phyloP scores from a whole-genome alignment of 331 rosid species.

The Erythrophleum ivorense region DNA sequence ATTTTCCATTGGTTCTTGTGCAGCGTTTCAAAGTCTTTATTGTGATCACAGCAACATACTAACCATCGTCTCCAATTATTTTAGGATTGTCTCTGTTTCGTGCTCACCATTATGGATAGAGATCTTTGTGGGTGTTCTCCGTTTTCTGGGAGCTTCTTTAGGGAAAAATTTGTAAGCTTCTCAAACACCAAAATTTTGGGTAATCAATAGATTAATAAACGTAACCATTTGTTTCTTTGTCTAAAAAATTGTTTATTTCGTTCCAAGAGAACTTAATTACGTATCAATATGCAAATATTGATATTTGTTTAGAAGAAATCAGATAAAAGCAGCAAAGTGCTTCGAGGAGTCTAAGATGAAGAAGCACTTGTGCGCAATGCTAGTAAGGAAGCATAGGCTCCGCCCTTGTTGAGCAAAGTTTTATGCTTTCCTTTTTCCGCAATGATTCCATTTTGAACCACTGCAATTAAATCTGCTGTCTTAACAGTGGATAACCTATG shows the following conservation, averaged over 20 bases:
- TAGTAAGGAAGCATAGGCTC: conserved; percentile 54
- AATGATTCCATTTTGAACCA: conserved; percentile 56
- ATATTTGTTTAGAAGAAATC: not conserved
- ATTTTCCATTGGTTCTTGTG: not conserved
- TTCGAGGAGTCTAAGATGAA: conserved; percentile 36
- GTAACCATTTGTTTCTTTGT: no score
- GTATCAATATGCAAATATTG: not conserved
- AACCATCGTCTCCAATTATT: not conserved
- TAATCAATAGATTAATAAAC: no score
- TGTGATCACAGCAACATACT: not conserved
- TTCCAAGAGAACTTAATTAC: not conserved
- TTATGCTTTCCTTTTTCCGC: conserved; percentile 61
- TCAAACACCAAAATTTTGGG: no score
- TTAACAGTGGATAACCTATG: conserved; percentile 58
- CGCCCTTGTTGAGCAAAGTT: conserved; percentile 47
- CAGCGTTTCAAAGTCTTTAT: not conserved
- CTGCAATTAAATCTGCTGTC: conserved; percentile 55
- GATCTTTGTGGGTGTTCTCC: no score
- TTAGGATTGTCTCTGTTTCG: not conserved
- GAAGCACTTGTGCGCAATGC: conserved; percentile 51
- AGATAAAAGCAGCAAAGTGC: not conserved
- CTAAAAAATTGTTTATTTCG: no score
- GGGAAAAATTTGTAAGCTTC: no score
- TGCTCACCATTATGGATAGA: no score
- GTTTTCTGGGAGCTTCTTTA: no score